These are phyloP conservation scores for Acacia crassicarpa DNA, from an alignment of 306 rosid species.

Conservation along the genomic window DNA sequence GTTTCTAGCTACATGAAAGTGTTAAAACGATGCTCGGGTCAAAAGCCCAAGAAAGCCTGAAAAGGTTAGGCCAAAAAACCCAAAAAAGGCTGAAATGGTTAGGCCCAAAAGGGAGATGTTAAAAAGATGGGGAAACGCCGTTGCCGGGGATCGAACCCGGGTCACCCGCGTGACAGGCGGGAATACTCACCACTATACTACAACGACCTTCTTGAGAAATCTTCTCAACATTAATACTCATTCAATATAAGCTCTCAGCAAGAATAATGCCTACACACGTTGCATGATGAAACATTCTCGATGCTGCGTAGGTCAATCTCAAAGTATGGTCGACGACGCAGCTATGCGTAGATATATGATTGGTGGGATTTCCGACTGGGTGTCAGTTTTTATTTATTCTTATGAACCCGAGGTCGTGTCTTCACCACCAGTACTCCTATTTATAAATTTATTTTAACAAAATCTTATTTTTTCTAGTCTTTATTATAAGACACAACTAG, in stretches of 20 bases:
- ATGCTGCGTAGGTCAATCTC: neutral
- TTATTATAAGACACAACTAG: too few relatives aligned
- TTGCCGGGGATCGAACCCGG: constrained; percentile 22
- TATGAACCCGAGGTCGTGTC: neutral
- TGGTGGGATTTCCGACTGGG: neutral
- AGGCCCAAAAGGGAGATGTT: neutral
- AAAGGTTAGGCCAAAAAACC: too few relatives aligned
- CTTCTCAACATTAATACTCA: fast-evolving
- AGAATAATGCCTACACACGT: neutral
- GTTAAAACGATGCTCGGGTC: too few relatives aligned
- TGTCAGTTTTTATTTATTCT: neutral
- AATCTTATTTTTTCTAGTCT: too few relatives aligned
- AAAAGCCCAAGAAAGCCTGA: too few relatives aligned
- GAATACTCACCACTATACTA: constrained; percentile 19
- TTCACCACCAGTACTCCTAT: too few relatives aligned
- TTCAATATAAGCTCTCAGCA: neutral
- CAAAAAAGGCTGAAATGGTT: neutral
- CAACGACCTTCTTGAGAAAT: neutral
- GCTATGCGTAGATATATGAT: neutral
- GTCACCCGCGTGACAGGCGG: constrained; percentile 21
- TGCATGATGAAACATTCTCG: neutral
- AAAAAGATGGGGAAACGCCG: neutral
- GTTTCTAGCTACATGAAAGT: neutral
- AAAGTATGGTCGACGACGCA: neutral
- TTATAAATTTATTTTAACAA: too few relatives aligned